phyloP scores from a whole-genome alignment of 192 early-diverging fungal species.

The Dispira simplex region DNA sequence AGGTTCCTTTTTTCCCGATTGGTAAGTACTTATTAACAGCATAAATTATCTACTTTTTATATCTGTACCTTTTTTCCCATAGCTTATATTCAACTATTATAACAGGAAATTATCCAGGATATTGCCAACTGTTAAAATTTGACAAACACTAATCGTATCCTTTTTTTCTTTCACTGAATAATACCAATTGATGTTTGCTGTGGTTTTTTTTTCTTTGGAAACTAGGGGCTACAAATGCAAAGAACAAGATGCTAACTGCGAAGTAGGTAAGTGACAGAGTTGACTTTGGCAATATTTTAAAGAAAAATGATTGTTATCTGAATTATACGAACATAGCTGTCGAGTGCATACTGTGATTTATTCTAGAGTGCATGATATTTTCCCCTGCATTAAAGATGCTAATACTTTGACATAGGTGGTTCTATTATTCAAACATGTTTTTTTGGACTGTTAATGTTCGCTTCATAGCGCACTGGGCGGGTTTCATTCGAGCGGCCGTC shows the following conservation, averaged over 20 bases:
- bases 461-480: conserved; percentile 1
- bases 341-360: background rate
- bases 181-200: background rate
- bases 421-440: background rate
- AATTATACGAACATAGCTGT: background rate
- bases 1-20: conserved; percentile 3
- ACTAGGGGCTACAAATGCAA: background rate
- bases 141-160: background rate
- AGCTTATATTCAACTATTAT: background rate
- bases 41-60: background rate
- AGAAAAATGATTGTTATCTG: background rate
- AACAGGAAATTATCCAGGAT: background rate
- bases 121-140: background rate
- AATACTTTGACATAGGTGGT: background rate
- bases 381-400: background rate
- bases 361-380: background rate
- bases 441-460: background rate
- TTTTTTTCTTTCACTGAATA: background rate
- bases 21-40: background rate
- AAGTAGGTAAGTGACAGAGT: background rate
- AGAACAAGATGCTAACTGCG: background rate
- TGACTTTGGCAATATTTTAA: background rate
- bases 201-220: background rate
- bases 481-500: background rate
- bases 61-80: background rate